Evolutionary conservation across 1,284 basidiomycete species (phyloP), one percentile per base, ranked within the genome.

Genomic region (Leccinum colubrinum): DNA sequence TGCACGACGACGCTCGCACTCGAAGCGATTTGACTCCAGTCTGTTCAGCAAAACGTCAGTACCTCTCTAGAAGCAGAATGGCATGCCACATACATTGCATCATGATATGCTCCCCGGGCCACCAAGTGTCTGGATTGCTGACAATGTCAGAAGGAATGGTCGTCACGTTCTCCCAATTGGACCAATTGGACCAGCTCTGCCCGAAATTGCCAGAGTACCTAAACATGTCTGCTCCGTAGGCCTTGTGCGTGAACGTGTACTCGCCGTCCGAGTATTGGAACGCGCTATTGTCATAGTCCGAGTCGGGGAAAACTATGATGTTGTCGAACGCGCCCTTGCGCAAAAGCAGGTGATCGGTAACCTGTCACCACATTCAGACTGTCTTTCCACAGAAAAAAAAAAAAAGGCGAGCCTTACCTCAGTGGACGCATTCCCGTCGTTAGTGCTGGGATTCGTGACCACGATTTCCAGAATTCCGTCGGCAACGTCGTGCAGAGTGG

Each of bases 201-300:
- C 91, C 93, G 69, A 91, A 96, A 78, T 95, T 89, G 78, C 86
- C 85, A 8, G 91, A 88, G 75, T 94, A 95, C 54, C 94, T 85
- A 80, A 93, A 88, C 79, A 78, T 86, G 66, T 96, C 93, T n/a
- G 94, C 94, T 57, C 94, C 94, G 55, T 83, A 82, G 3, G 94
- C 94, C 55, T 83, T 84, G 77, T 96, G 94, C 2, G 84, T 86
- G 73, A 94, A 92, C 3, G 81, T 85, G 74, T 90, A 94, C 65
- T 86, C 77, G 55, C 83, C 86, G 64, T 83, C 78, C 7, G 83
- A 79, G 58, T 82, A 80, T 20, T 80, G 80, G 70, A 95, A 87
- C 2, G 91, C 81, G 48, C 76, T 78, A 51, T 77, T 80, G 72
- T 90, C 85, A 72, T 94, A 95, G 69, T 95, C 92, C 33, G 84